Base-by-base conservation (phyloP, 1,139 yeast species). In the Groenewaldozyma auringiensis region DNA sequence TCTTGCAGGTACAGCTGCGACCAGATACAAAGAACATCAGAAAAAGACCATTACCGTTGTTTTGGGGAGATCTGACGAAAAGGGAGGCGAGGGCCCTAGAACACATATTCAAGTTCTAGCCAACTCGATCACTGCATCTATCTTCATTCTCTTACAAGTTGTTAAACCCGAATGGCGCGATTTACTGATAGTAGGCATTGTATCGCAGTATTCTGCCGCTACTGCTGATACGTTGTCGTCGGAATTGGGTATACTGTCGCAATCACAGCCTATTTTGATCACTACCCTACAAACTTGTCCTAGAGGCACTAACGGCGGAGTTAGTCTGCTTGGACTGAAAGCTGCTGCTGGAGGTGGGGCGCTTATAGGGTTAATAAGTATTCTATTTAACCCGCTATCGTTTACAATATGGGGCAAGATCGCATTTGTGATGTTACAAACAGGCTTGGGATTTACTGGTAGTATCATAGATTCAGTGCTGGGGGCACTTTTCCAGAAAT, bases 191-290 rank as follows among this genome's bases (percentile, higher is more conserved):
- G 58, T 65, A 4, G 74, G 72, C 3, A 56, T 69, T 17, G 55
- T 69, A 21, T 64, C 69, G 2, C 75, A 73, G 40, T 74, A 73
- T 50, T 68, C 71, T 3, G 73, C 74, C 2, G 75, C 71, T 11
- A 69, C 70, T 1, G 70, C 75, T 2, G 78, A 73, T 48, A 72
- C 78, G 0, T 69, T 72, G 69, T 71, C 77, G 2, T 70, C 75
- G 1, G 78, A 74, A 49, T 57, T 74, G 21, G 78, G 78, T 2
- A 71, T 73, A 14, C 53, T 74, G 21, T 69, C 76, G 1, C 53
- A 53, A 27, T 45, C 61, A 3, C 51, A 57, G 16, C 76, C 78
- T 2, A 49, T 66, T 25, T 60, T 72, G 16, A 69, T 72, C 49
- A 71, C 75, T n/a, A 67, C 71, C 2, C 57, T 69, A 25, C 55